Conservation (phyloP, 2,329 filamentous ascomycete species). For the Harringtonia aguacate region DNA sequence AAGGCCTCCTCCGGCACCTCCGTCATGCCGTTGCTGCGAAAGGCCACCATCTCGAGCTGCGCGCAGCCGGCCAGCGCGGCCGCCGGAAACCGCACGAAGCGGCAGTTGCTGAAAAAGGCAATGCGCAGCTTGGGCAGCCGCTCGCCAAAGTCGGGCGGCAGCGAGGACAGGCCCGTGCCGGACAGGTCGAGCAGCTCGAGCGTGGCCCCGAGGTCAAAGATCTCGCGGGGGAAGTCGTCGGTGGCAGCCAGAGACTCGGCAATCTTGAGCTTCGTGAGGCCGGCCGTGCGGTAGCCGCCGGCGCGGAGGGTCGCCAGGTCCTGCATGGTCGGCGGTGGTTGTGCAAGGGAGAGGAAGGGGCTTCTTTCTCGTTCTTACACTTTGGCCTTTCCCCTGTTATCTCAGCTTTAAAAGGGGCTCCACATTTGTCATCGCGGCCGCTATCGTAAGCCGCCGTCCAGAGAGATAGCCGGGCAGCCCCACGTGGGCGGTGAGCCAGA, state of each 20-base stretch:
- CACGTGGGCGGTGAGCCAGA: too few species aligned
- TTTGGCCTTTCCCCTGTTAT: too few species aligned
- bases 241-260: constrained; percentile 18
- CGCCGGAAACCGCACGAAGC: constrained; percentile 29
- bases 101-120: constrained; percentile 35
- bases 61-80: constrained; percentile 28
- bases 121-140: constrained; percentile 31
- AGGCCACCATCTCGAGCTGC: constrained; percentile 36
- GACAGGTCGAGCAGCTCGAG: constrained; percentile 38
- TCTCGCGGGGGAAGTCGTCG: constrained; percentile 24
- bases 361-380: too few species aligned
- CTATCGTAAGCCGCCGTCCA: too few species aligned
- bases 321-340: constrained; percentile 15
- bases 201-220: constrained; percentile 27
- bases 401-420: too few species aligned
- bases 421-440: too few species aligned
- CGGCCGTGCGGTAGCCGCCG: constrained; percentile 19
- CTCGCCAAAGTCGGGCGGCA: constrained; percentile 26
- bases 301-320: constrained; percentile 19
- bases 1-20: constrained; percentile 24
- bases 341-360: neutral
- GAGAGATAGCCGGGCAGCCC: too few species aligned
- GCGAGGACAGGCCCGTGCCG: constrained; percentile 26
- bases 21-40: constrained; percentile 33
- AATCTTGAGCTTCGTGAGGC: constrained; percentile 24